Percentiles rank a stretch among this genome's conserved stretches.
These are phyloP conservation scores for Polygonum maritimum DNA, from an alignment of 148 eudicot genomes.

Conservation along the genomic window DNA sequence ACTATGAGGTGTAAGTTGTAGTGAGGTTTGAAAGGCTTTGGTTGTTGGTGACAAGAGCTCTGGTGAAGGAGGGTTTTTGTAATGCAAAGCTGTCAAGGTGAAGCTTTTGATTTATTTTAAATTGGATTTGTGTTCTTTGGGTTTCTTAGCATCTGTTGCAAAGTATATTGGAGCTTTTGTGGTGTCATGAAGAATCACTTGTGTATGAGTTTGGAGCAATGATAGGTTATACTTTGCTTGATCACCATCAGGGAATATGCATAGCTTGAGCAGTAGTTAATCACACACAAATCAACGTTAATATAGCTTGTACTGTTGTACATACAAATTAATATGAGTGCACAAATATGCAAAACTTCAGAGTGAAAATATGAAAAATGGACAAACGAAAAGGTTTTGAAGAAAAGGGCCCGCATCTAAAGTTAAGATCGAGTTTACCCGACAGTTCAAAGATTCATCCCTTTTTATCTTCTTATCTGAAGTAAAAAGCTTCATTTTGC, in stretches of 20 bases:
- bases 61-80: background rate
- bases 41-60: background rate
- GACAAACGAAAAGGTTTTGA: no score
- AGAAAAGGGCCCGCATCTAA: no score
- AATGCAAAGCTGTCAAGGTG: background rate
- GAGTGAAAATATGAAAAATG: background rate
- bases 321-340: background rate
- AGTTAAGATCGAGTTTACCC: background rate
- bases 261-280: slow-evolving; percentile 1
- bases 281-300: background rate
- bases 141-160: background rate
- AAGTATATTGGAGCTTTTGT: background rate
- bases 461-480: background rate
- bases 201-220: slow-evolving; percentile 1
- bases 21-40: background rate
- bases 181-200: slow-evolving; percentile 3
- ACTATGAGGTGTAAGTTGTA: background rate
- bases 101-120: background rate
- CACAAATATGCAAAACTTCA: background rate
- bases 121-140: background rate
- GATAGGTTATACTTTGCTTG: slow-evolving; percentile 1
- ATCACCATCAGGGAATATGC: slow-evolving; percentile 5
- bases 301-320: background rate
- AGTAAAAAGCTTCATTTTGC: background rate
- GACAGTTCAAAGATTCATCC: background rate